Evolutionary conservation across 129 eudicot species (phyloP).

Genomic region (Flaveria robusta): DNA sequence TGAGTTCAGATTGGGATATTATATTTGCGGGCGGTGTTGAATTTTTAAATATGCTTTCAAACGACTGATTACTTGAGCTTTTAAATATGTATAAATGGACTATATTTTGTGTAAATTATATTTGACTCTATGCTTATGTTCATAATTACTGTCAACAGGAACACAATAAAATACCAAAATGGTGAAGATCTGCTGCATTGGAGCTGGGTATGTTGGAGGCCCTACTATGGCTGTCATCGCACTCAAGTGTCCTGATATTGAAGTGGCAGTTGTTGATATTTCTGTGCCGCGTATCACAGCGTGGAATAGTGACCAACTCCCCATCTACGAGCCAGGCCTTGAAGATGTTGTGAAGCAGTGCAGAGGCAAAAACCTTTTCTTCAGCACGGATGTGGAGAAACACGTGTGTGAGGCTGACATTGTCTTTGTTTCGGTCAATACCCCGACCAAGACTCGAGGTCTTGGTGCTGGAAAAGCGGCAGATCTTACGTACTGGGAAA

Average conservation of each 20-base stretch:
- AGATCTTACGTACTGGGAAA: slow-evolving; percentile 66
- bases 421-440: slow-evolving; percentile 66
- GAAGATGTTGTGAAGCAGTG: slow-evolving; percentile 64
- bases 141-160: neutral
- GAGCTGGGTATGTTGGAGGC: slow-evolving; percentile 76
- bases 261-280: slow-evolving; percentile 62
- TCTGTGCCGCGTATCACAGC: slow-evolving; percentile 54
- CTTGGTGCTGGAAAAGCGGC: slow-evolving; percentile 79
- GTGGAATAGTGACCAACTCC: slow-evolving; percentile 68
- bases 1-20: neutral
- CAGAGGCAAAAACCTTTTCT: slow-evolving; percentile 64
- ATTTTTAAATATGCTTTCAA: neutral
- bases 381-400: slow-evolving; percentile 55
- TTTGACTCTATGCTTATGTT: neutral
- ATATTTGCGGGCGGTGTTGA: neutral
- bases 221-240: slow-evolving; percentile 78
- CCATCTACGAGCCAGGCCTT: slow-evolving; percentile 67
- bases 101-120: neutral
- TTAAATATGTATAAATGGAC: neutral
- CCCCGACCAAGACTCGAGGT: slow-evolving; percentile 58
- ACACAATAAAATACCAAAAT: slow-evolving; percentile 17
- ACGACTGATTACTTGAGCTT: neutral
- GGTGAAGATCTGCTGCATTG: slow-evolving; percentile 69
- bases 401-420: slow-evolving; percentile 62
- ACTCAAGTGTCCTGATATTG: slow-evolving; percentile 54